phyloP scores from a whole-genome alignment of 2,329 filamentous ascomycete species.

The Exophiala alcalophila region DNA sequence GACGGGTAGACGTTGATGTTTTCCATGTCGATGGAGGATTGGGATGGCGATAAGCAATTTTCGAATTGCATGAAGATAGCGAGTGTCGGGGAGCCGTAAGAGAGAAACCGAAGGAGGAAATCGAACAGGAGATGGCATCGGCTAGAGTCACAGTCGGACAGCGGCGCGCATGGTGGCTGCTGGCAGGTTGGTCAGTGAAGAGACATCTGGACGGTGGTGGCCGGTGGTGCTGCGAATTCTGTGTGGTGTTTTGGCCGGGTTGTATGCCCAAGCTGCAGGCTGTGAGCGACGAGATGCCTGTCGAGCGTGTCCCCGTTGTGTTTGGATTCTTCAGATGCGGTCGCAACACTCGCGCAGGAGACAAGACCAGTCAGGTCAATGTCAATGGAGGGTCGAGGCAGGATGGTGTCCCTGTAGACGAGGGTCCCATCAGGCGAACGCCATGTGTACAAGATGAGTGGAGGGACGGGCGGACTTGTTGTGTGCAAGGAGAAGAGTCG shows the following conservation, averaged over 20 bases:
- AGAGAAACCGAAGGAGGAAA: no score
- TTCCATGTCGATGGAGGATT: constrained; percentile 17
- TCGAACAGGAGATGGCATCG: constrained; percentile 12
- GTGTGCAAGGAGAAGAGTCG: neutral
- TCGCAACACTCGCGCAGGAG: no score
- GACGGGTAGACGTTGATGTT: constrained; percentile 5
- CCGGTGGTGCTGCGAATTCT: no score
- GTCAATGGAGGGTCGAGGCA: constrained; percentile 3
- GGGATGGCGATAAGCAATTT: no score
- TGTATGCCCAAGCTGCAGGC: no score
- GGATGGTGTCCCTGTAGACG: constrained; percentile 9
- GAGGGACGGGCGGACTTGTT: neutral
- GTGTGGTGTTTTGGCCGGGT: no score
- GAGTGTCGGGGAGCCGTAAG: constrained; percentile 17
- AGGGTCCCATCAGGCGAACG: constrained; percentile 23
- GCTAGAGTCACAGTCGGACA: constrained; percentile 23
- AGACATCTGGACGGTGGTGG: no score
- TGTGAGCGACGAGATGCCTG: no score
- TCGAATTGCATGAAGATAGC: constrained; percentile 7
- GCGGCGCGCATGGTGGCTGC: constrained; percentile 22
- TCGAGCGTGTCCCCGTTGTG: no score
- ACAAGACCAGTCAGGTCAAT: constrained; percentile 14
- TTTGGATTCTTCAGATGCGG: no score
- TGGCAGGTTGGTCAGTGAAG: constrained; percentile 5
- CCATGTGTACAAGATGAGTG: constrained; percentile 21